Conservation (phyloP, 2,329 filamentous ascomycete genomes). For the Monosporascus cannonballus region DNA sequence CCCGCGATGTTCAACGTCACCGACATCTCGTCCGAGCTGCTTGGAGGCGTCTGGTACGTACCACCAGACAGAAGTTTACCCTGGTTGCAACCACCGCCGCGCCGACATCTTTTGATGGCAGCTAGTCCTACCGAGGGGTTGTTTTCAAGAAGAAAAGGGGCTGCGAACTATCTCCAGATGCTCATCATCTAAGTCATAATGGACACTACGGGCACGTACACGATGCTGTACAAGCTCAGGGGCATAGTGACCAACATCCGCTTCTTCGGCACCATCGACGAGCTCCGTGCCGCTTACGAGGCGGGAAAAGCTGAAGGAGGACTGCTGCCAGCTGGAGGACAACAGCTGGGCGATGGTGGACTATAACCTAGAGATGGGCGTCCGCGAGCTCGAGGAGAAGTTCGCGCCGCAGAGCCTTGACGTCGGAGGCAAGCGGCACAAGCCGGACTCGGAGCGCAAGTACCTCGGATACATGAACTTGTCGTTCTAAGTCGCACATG, state of each 20-base stretch:
- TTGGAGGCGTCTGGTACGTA: slow-evolving; percentile 30
- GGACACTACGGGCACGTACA: slow-evolving; percentile 37
- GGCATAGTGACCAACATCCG: slow-evolving; percentile 35
- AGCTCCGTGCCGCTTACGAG: slow-evolving; percentile 30
- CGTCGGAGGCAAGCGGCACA: slow-evolving; percentile 34
- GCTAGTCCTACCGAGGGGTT: slow-evolving; percentile 30
- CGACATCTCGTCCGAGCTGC: slow-evolving; percentile 36
- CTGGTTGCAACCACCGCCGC: slow-evolving; percentile 27
- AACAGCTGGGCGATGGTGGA: slow-evolving; percentile 30
- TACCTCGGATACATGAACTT: slow-evolving; percentile 49
- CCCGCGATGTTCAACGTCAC: slow-evolving; percentile 37
- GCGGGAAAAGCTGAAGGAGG: slow-evolving; percentile 29
- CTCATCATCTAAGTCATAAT: slow-evolving; percentile 39
- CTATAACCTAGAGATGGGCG: slow-evolving; percentile 23
- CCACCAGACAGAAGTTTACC: slow-evolving; percentile 21
- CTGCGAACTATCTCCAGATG: slow-evolving; percentile 33
- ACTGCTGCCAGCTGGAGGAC: slow-evolving; percentile 28
- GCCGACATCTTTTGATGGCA: slow-evolving; percentile 34
- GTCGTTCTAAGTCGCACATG: slow-evolving; percentile 42
- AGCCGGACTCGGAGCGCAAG: slow-evolving; percentile 35
- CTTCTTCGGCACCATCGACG: slow-evolving; percentile 29
- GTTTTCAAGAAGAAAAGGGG: slow-evolving; percentile 36
- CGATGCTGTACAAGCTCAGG: slow-evolving; percentile 33
- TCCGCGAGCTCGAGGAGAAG: slow-evolving; percentile 27
- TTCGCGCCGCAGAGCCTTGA: slow-evolving; percentile 31